Conservation (phyloP, 768 basidiomycete species). For the Crepidotus variabilis region DNA sequence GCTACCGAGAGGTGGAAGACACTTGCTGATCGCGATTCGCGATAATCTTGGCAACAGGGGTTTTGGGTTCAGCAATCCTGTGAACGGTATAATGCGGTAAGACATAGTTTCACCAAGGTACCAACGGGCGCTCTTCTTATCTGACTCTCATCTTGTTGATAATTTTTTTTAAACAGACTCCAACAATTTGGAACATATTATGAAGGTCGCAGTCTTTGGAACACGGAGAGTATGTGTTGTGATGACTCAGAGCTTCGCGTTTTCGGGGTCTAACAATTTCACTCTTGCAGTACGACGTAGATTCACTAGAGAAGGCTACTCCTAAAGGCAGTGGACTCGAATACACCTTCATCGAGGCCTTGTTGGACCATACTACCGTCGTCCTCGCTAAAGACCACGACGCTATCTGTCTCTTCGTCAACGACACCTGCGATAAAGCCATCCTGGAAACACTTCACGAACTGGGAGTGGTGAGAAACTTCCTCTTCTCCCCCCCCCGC, state of each 20-base stretch:
- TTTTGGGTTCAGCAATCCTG: background rate
- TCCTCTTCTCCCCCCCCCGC: background rate
- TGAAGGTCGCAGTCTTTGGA: constrained; percentile 42
- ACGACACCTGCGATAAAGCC: constrained; percentile 33
- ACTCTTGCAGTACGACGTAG: constrained; percentile 30
- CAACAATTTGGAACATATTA: constrained; percentile 11
- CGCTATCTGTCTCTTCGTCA: constrained; percentile 40
- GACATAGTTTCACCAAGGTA: background rate
- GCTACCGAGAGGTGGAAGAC: too few species aligned
- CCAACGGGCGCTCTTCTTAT: background rate
- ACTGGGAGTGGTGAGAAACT: constrained; percentile 30
- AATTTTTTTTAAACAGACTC: background rate
- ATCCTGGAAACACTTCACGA: constrained; percentile 28
- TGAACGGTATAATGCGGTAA: background rate
- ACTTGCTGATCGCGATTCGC: background rate
- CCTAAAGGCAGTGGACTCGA: constrained; percentile 23
- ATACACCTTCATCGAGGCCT: constrained; percentile 35
- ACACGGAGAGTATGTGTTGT: constrained; percentile 27
- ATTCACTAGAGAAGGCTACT: constrained; percentile 26
- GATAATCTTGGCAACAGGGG: background rate
- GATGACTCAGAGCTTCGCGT: background rate
- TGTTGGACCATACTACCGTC: constrained; percentile 31
- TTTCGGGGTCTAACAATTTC: background rate
- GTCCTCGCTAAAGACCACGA: constrained; percentile 33
- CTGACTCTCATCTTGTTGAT: background rate